These are phyloP conservation scores for Globisporangium megalacanthum DNA, from an alignment of 352 stramenopile species.

Conservation along the genomic window DNA sequence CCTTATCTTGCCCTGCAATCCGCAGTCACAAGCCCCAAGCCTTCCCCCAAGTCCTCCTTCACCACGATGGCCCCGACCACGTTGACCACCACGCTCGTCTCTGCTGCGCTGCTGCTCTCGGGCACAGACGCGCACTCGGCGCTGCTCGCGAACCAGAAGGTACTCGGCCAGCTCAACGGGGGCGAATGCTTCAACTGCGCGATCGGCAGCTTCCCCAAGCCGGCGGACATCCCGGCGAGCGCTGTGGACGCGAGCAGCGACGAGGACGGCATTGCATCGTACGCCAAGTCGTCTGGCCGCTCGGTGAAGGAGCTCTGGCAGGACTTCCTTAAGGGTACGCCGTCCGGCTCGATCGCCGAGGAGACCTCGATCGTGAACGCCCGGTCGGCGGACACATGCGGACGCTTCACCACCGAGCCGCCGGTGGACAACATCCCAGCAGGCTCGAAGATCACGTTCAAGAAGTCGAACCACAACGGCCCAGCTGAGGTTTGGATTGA, in stretches of 20 bases:
- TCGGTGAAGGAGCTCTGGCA: conserved; percentile 17
- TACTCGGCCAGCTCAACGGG: conserved; percentile 22
- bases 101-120: conserved; percentile 1
- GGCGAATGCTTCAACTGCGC: conserved; percentile 22
- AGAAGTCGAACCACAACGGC: conserved; percentile 24
- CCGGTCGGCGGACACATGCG: conserved; percentile 11
- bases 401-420: conserved; percentile 14
- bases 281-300: conserved; percentile 14
- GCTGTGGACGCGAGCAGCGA: conserved; percentile 11
- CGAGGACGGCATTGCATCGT: conserved; percentile 14
- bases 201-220: conserved; percentile 17
- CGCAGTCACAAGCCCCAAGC: background rate
- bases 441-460: conserved; percentile 17
- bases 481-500: conserved; percentile 20
- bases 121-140: conserved; percentile 5
- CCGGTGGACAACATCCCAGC: conserved; percentile 11
- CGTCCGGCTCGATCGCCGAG: conserved; percentile 14
- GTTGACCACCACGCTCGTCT: conserved; percentile 4
- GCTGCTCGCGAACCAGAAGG: conserved; percentile 14
- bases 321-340: conserved; percentile 13
- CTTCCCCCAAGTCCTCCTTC: too few relatives aligned
- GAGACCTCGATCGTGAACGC: conserved; percentile 7
- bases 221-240: conserved; percentile 12
- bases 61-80: background rate
- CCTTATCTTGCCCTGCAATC: background rate